These are phyloP conservation scores for Fusarium compactum DNA, from an alignment of 2,329 filamentous ascomycete species.

Conservation along the genomic window DNA sequence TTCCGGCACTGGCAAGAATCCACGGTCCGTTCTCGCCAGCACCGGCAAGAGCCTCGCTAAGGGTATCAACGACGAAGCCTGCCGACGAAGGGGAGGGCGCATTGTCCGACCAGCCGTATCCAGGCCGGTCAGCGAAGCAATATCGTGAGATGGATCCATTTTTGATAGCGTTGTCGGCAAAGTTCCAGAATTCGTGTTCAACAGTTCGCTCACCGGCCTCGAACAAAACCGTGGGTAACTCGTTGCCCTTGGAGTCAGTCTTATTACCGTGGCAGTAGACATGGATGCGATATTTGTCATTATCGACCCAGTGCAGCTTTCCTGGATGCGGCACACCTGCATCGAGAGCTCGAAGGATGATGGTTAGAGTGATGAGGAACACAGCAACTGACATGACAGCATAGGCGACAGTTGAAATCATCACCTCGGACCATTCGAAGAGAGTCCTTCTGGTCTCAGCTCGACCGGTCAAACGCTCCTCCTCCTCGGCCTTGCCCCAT, in stretches of 20 bases:
- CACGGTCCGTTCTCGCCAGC: conserved; percentile 89
- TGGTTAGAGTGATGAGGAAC: conserved; percentile 80
- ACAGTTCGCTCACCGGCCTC: conserved; percentile 86
- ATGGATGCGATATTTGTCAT: conserved; percentile 87
- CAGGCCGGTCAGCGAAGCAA: conserved; percentile 95
- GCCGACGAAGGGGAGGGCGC: conserved; percentile 93
- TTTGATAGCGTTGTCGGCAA: conserved; percentile 79
- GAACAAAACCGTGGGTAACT: conserved; percentile 82
- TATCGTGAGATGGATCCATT: conserved; percentile 89
- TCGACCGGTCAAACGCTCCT: conserved; percentile 90
- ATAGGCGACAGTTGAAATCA: conserved; percentile 79
- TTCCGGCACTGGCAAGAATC: conserved; percentile 86
- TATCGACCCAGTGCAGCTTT: conserved; percentile 82
- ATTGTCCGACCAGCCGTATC: conserved; percentile 88
- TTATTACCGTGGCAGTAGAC: conserved; percentile 83
- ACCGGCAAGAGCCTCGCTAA: conserved; percentile 85
- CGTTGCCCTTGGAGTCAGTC: conserved; percentile 63
- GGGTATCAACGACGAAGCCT: conserved; percentile 88
- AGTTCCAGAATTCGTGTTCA: conserved; percentile 82
- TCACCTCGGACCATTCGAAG: conserved; percentile 84
- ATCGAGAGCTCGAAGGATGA: conserved; percentile 85
- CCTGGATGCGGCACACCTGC: conserved; percentile 79
- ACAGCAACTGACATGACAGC: conserved; percentile 74
- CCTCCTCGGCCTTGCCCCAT: conserved; percentile 93
- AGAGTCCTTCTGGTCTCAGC: conserved; percentile 86